Percentiles rank a stretch among this genome's conserved stretches.
These are phyloP conservation scores for Hypoxylon rubiginosum DNA, from an alignment of 2,329 filamentous ascomycete species.

Conservation along the genomic window DNA sequence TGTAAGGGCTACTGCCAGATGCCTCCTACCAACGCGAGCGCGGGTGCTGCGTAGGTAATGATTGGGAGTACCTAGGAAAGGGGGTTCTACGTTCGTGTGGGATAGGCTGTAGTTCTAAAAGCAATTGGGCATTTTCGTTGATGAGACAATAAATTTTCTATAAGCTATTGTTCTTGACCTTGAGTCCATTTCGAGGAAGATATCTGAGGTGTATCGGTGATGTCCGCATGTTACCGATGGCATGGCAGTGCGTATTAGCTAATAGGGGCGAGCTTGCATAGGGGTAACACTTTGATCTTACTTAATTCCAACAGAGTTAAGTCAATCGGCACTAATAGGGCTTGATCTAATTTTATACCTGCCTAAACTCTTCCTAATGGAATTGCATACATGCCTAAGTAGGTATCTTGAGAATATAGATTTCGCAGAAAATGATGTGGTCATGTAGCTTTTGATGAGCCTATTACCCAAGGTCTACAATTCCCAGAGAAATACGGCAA, in stretches of 20 bases:
- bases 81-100: background rate
- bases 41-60: too few relatives aligned
- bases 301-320: background rate
- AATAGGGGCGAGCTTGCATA: background rate
- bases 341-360: too few relatives aligned
- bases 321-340: too few relatives aligned
- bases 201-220: too few relatives aligned
- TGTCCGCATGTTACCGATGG: background rate
- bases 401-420: background rate
- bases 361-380: too few relatives aligned
- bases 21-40: background rate
- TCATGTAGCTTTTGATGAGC: background rate
- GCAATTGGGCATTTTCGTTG: too few relatives aligned
- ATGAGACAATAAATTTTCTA: too few relatives aligned
- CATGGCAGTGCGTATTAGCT: background rate
- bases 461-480: background rate
- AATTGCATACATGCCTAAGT: too few relatives aligned
- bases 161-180: too few relatives aligned
- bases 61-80: background rate
- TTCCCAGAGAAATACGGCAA: too few relatives aligned
- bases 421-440: background rate
- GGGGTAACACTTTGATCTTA: background rate
- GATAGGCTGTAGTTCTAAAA: background rate
- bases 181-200: too few relatives aligned
- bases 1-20: conserved; percentile 32